A percentile compares a stretch with the other conserved stretches of the same genome.
These are phyloP conservation scores for Talaromyces piceae DNA, from an alignment of 2,329 filamentous ascomycete genomes.

Conservation along the genomic window DNA sequence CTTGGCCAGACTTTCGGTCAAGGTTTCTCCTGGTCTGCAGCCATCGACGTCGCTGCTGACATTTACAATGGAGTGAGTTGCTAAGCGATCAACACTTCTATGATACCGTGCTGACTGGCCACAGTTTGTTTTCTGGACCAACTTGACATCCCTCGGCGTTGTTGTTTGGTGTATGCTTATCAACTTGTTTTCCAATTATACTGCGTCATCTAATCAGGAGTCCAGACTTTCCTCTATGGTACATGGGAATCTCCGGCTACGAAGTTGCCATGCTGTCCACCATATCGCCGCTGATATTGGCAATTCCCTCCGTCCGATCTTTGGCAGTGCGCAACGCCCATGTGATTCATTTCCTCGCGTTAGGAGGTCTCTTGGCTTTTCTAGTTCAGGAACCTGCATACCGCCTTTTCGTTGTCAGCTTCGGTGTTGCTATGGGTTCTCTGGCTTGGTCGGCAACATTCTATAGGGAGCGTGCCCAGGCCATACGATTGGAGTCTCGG, in stretches of 20 bases:
- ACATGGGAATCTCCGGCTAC: slow-evolving; percentile 98
- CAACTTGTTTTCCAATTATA: too few species aligned
- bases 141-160: slow-evolving; percentile 80
- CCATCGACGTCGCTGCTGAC: slow-evolving; percentile 76
- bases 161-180: slow-evolving; percentile 81
- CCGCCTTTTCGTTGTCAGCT: slow-evolving; percentile 73
- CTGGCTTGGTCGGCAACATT: slow-evolving; percentile 78
- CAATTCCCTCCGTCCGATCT: slow-evolving; percentile 60
- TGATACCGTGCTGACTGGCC: slow-evolving; percentile 17
- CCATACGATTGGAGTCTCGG: slow-evolving; percentile 64
- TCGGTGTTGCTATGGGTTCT: slow-evolving; percentile 72
- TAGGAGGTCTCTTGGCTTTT: slow-evolving; percentile 73
- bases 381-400: slow-evolving; percentile 62
- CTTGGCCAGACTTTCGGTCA: slow-evolving; percentile 62
- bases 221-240: slow-evolving; percentile 88
- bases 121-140: slow-evolving; percentile 94
- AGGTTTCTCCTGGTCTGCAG: slow-evolving; percentile 64
- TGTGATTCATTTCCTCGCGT: slow-evolving; percentile 65
- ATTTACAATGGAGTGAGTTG: slow-evolving; percentile 76
- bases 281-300: slow-evolving; percentile 71
- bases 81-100: slow-evolving; percentile 1
- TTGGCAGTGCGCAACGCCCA: slow-evolving; percentile 63
- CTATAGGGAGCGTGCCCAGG: slow-evolving; percentile 59
- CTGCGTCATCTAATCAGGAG: slow-evolving; percentile 14
- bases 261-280: slow-evolving; percentile 83